Evolutionary conservation across 345 rosid genomes (phyloP).

Genomic region (Citrus inodora): DNA sequence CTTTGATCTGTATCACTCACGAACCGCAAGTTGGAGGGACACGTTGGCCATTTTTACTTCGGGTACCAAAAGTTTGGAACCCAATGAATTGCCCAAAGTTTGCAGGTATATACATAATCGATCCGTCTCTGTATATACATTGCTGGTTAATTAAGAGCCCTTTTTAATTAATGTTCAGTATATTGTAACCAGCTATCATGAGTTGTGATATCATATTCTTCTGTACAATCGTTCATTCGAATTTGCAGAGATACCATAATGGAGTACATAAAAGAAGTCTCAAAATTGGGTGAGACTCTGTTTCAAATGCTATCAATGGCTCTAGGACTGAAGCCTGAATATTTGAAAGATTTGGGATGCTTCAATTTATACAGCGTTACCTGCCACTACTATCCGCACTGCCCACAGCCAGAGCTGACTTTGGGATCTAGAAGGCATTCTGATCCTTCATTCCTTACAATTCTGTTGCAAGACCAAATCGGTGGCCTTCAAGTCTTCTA

Average conservation of each 20-base stretch:
- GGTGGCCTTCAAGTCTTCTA: slow-evolving; percentile 12
- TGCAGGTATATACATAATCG: not conserved
- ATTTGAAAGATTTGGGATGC: not conserved
- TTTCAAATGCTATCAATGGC: not conserved
- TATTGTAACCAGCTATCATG: too few relatives aligned
- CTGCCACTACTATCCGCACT: not conserved
- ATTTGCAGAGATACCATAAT: not conserved
- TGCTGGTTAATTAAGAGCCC: too few relatives aligned
- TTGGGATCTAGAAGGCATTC: not conserved
- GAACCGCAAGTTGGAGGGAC: slow-evolving; percentile 30
- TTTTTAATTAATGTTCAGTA: too few relatives aligned
- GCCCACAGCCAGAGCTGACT: not conserved
- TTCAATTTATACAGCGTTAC: not conserved
- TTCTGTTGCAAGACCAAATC: not conserved
- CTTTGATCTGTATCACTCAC: slow-evolving; percentile 15
- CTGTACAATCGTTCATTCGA: not conserved
- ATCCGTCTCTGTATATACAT: not conserved
- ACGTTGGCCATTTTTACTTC: not conserved
- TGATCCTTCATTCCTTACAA: not conserved
- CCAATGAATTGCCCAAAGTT: not conserved
- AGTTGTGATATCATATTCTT: not conserved
- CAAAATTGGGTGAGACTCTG: not conserved
- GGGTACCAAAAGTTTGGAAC: not conserved
- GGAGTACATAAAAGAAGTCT: not conserved
- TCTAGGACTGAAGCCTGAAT: not conserved